These are phyloP conservation scores for Calonectria leucothoes DNA, from an alignment of 2,329 filamentous ascomycete species.

Conservation along the genomic window DNA sequence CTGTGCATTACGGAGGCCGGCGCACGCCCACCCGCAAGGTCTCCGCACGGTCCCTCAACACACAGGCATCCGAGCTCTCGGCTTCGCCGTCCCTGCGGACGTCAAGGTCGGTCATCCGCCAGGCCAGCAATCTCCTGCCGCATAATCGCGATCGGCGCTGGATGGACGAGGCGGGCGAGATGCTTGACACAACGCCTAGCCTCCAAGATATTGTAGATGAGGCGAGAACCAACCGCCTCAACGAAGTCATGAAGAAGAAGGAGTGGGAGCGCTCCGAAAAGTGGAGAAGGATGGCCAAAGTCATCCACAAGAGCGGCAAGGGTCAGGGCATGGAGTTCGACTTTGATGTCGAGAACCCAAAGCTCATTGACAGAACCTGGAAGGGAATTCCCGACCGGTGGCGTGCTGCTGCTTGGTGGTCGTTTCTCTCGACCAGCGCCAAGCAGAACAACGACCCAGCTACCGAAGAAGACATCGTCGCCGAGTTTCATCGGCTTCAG, in stretches of 20 bases:
- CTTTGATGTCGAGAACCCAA: constrained; percentile 85
- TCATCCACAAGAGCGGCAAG: constrained; percentile 61
- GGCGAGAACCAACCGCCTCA: constrained; percentile 62
- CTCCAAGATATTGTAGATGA: constrained; percentile 68
- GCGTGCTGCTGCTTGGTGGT: constrained; percentile 94
- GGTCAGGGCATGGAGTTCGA: constrained; percentile 71
- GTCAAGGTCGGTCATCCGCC: constrained; percentile 65
- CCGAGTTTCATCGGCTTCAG: constrained; percentile 79
- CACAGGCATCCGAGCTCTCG: constrained; percentile 65
- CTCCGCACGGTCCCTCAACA: constrained; percentile 69
- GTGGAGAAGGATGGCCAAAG: constrained; percentile 74
- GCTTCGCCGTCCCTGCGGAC: constrained; percentile 61
- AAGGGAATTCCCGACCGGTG: constrained; percentile 98
- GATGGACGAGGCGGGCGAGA: constrained; percentile 75
- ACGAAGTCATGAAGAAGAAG: constrained; percentile 70
- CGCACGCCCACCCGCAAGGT: constrained; percentile 65
- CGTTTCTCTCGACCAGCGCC: constrained; percentile 85
- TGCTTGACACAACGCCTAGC: constrained; percentile 70
- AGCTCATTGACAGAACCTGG: constrained; percentile 92
- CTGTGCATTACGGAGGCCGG: constrained; percentile 52
- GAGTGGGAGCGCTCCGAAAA: constrained; percentile 74
- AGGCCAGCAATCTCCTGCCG: constrained; percentile 69
- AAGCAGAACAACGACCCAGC: constrained; percentile 69
- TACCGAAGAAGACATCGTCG: constrained; percentile 77
- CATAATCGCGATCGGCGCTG: constrained; percentile 70